Percentiles rank a stretch among this genome's conserved stretches.
Conservation (phyloP, 805 yeast genomes). For the Torulaspora maleeae region DNA sequence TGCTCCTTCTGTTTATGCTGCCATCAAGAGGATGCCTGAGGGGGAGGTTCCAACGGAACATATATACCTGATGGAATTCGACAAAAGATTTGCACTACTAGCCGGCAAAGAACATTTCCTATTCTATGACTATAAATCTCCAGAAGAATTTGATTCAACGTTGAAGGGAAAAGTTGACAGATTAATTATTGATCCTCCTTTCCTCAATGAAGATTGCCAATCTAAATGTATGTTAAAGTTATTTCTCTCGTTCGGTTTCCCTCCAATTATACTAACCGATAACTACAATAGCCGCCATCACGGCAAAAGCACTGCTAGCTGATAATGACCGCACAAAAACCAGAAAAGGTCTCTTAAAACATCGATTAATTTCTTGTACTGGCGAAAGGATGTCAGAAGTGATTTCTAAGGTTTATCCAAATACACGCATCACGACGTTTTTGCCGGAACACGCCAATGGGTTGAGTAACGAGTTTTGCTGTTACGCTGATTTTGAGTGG, state of each 20-base stretch:
- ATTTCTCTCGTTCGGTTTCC: neutral
- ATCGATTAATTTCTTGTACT: constrained; percentile 68
- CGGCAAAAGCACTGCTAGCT: constrained; percentile 56
- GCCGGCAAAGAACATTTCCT: constrained; percentile 65
- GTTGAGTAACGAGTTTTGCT: constrained; percentile 79
- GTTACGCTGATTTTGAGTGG: constrained; percentile 77
- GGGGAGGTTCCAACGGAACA: constrained; percentile 57
- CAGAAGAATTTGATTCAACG: constrained; percentile 53
- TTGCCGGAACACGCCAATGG: constrained; percentile 81
- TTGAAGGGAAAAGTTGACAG: constrained; percentile 63
- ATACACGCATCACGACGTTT: constrained; percentile 58
- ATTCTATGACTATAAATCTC: constrained; percentile 71
- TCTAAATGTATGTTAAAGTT: constrained; percentile 42
- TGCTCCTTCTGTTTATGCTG: constrained; percentile 92
- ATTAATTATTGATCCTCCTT: constrained; percentile 82
- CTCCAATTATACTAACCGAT: constrained; percentile 10
- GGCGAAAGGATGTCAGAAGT: constrained; percentile 80
- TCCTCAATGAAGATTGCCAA: constrained; percentile 77
- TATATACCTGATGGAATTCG: constrained; percentile 74
- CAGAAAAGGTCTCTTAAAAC: constrained; percentile 38
- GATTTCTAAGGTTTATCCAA: constrained; percentile 61
- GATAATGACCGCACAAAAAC: constrained; percentile 40
- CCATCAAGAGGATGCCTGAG: constrained; percentile 52
- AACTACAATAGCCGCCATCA: constrained; percentile 39
- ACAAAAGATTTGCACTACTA: constrained; percentile 66